Evolutionary conservation across 306 rosid species (phyloP).

Genomic region (Prunus dulcis): DNA sequence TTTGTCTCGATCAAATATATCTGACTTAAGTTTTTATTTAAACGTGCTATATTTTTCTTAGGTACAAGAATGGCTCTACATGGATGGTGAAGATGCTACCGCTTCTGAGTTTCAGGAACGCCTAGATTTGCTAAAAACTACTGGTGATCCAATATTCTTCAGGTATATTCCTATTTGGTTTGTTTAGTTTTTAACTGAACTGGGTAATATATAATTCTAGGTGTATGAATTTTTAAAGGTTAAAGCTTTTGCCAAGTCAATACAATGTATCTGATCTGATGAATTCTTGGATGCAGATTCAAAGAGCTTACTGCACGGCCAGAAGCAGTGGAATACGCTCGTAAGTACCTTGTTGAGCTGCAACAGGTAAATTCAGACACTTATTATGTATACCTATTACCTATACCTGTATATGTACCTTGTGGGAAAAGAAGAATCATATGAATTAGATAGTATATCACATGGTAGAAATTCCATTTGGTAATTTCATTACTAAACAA

Average conservation of each 20-base stretch:
- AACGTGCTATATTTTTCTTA: slow-evolving; percentile 30
- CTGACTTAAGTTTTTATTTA: slow-evolving; percentile 7
- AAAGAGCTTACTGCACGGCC: slow-evolving; percentile 90
- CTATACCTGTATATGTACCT: background rate
- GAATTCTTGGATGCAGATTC: slow-evolving; percentile 50
- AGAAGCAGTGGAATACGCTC: slow-evolving; percentile 58
- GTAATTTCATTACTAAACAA: background rate
- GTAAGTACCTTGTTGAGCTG: slow-evolving; percentile 60
- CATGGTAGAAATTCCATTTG: background rate
- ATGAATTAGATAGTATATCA: background rate
- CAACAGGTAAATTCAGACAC: slow-evolving; percentile 53
- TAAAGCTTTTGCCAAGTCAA: background rate
- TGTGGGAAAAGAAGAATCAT: background rate
- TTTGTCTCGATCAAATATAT: background rate
- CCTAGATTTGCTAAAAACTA: slow-evolving; percentile 64
- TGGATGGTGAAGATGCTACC: slow-evolving; percentile 94
- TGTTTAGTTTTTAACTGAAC: background rate
- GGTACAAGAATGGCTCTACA: slow-evolving; percentile 98
- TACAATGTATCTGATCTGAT: slow-evolving; percentile 27
- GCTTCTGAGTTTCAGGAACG: slow-evolving; percentile 81
- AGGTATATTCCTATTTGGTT: slow-evolving; percentile 47
- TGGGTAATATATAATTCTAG: background rate
- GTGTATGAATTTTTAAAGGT: background rate
- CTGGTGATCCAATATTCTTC: slow-evolving; percentile 84
- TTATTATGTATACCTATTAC: background rate